Evolutionary conservation across 192 early-diverging fungal genomes (phyloP).

Genomic region (Entomortierella lignicola): DNA sequence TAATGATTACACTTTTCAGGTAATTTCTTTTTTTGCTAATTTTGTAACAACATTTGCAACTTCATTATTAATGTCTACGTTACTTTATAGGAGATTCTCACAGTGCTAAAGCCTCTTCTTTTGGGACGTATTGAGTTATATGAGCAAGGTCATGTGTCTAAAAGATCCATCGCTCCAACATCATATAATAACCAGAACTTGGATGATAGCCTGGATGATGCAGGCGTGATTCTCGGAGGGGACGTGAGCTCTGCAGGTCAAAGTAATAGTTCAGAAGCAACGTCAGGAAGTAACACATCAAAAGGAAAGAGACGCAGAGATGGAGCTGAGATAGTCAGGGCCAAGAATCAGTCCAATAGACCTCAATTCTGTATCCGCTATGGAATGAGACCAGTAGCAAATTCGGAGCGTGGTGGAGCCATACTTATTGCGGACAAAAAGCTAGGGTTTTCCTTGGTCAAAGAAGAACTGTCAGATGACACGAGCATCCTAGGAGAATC

Average conservation of each 20-base stretch:
- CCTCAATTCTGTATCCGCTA: constrained; percentile 36
- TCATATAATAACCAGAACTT: constrained; percentile 9
- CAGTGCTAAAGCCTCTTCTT: constrained; percentile 34
- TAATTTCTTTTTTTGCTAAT: neutral
- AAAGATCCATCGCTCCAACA: constrained; percentile 4
- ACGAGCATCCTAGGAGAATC: neutral
- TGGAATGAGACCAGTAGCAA: constrained; percentile 24
- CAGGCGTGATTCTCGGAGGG: constrained; percentile 33
- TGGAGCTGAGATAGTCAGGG: neutral
- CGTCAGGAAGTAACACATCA: neutral
- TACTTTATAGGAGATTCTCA: constrained; percentile 30
- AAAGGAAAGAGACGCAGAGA: neutral
- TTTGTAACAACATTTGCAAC: too few species aligned
- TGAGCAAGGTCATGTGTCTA: constrained; percentile 31
- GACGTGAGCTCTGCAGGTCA: neutral
- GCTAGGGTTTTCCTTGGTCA: constrained; percentile 27
- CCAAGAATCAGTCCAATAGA: neutral
- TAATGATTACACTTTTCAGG: constrained; percentile 46
- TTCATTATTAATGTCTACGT: neutral
- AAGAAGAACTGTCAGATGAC: constrained; percentile 24
- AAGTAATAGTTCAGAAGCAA: neutral
- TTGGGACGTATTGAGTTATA: constrained; percentile 25
- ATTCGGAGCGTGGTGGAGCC: constrained; percentile 34
- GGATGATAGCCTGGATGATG: constrained; percentile 39
- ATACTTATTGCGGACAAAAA: constrained; percentile 36